Base-by-base conservation (phyloP, 2,329 filamentous ascomycete genomes). In the Penicillium sp. region DNA sequence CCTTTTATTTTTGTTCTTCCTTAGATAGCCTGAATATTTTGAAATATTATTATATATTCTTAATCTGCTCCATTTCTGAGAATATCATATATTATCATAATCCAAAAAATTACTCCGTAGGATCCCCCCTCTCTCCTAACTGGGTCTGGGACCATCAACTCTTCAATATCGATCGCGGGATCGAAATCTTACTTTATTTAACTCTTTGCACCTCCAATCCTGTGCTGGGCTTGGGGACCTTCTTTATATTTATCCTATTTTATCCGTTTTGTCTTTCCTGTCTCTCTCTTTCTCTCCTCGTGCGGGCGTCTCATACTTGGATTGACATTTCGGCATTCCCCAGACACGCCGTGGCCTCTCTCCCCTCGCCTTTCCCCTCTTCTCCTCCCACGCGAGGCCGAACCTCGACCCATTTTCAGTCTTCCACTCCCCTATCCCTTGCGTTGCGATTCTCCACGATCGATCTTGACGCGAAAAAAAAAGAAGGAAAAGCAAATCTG, bases 371-470 rank as follows among this genome's bases (percentile, higher is more conserved):
- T 20, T 45, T 25, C 17, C 43, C 25, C 15, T 17, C 45, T 10
- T 12, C 15, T 31, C 7, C 28, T 49, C 67, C 72, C 72, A 73
- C 72, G 72, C 71, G 67, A 51, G 49, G 49, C 34, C 49, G 65
- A 67, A 67, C 68, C 65, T 50, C 43, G 70, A 69, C 70, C 68
- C 69, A 69, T 47, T 47, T 45, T 31, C 22, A 47, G n/a, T 11
- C 17, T 20, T 25, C 25, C 4, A 25, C 20, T 71, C 65, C 63
- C 63, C 68, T 61, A 67, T 66, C 69, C 70, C 70, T 70, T 69
- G 66, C 69, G 65, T 70, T 62, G 59, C 61, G 63, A 57, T 60
- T 62, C 61, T 67, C 58, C 64, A 64, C 59, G 58, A 61, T 63
- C 56, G 58, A 64, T 64, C 64, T 61, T 25, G 59, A 57, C 54